A percentile compares a stretch with the other conserved stretches of the same genome.
Conservation (phyloP, 805 yeast species). For the Kodamaea kakaduensis region DNA sequence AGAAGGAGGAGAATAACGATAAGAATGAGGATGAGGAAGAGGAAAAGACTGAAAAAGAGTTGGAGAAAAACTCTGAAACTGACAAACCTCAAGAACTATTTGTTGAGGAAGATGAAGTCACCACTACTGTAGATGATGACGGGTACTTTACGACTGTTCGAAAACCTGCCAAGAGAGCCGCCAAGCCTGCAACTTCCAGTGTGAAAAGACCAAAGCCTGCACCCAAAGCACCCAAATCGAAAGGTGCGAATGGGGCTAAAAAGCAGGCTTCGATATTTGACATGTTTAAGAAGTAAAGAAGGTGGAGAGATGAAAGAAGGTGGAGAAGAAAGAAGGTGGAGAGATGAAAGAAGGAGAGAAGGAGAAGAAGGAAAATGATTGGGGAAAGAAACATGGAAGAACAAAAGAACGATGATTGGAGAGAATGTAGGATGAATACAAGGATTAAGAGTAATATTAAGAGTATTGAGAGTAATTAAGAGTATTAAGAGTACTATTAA, state of each 20-base stretch:
- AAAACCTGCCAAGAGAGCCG: constrained; percentile 12
- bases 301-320: too few relatives aligned
- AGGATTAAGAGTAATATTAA: too few relatives aligned
- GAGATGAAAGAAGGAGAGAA: too few relatives aligned
- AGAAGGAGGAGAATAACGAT: not conserved
- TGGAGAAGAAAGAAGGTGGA: too few relatives aligned
- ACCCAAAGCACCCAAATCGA: not conserved
- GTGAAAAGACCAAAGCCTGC: constrained; percentile 3
- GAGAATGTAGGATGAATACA: too few relatives aligned
- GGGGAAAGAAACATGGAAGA: too few relatives aligned
- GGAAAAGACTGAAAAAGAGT: too few relatives aligned
- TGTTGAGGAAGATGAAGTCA: constrained; percentile 9
- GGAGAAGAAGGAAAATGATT: too few relatives aligned
- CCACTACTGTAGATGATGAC: constrained; percentile 41
- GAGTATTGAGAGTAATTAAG: too few relatives aligned
- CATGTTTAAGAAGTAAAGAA: constrained; percentile 5
- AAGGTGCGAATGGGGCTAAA: constrained; percentile 4
- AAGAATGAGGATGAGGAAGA: not conserved
- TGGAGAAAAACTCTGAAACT: too few relatives aligned
- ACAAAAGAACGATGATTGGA: too few relatives aligned
- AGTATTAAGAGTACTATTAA: too few relatives aligned
- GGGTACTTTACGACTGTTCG: constrained; percentile 45
- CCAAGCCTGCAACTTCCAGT: constrained; percentile 18
- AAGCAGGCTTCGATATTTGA: constrained; percentile 10
- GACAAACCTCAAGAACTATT: constrained; percentile 2